Evolutionary conservation across 345 rosid species (phyloP), one percentile per base, ranked within the genome.

Genomic region (Laguncularia racemosa): DNA sequence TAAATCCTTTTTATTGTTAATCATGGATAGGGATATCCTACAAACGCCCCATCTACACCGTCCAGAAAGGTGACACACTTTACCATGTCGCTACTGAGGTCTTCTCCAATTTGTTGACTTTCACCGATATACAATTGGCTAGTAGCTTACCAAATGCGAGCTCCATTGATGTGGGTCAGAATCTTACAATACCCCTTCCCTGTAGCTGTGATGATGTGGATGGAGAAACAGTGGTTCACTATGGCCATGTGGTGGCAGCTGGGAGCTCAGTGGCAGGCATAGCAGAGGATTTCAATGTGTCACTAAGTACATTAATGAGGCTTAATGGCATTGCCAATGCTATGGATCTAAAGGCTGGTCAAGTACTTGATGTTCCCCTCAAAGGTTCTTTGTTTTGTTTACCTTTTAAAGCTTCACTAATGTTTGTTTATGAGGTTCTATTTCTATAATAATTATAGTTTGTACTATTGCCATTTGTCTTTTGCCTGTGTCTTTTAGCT

Each of bases 141-240:
- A 85, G 82, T 47, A 9, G 3, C 7, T 55, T 85, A 17, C 2
- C 19, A 2, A 46, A 26, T 78, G 26, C 0, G 68, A 0, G 1
- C 44, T 48, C 3, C 12, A 82, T 85, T 26, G 16, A 44, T 0
- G 0, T 17, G 0, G 86, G 81, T 50, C 76, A 80, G 56, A 45
- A 16, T 55, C 48, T 85, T 47, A 60, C 67, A 78, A 74, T 82
- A 53, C 86, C 86, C 14, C 62, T 82, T 54, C 81, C 88, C 4
- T 85, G 84, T 63, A 82, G 91, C 73, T 85, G 84, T 13, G 86
- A 78, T 12, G 57, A 52, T 14, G 71, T 82, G 52, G 60, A 65
- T 21, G 82, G 78, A 14, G 18, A 64, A 66, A 57, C 46, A 48
- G 84, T 74, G 57, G 80, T 80, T 15, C 88, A 84, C 55, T 84